Base-by-base conservation (phyloP, 345 rosid species). In the Mercurialis annua region DNA sequence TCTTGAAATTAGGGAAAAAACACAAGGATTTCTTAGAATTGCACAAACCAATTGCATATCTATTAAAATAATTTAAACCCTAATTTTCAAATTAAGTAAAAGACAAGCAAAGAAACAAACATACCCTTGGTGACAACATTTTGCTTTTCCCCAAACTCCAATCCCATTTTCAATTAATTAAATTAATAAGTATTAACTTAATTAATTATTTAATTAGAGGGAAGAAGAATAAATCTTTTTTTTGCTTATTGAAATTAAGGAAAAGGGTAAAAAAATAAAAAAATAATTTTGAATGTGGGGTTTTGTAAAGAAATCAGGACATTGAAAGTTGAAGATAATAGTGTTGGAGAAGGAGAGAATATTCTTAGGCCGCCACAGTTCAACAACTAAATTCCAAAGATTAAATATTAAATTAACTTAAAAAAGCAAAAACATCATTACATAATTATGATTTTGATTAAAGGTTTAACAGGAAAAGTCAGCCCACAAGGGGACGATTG, bases 401-500 rank as follows among this genome's bases (percentile, higher is more conserved):
- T 48, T 48, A 27, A 52, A 77, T 70, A 62, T 59, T 89, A 82
- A 87, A 79, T 72, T 65, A 86, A 73, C 55, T 47, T 68, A 59
- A 75, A 80, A 40, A 81, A 72, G 83, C 75, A 71, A 77, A 62
- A 59, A 80, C 82, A 92, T 90, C 65, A 90, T 93, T 93, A 89
- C 95, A 93, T 40, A 40, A 40, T 40, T 40, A 40, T 40, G 44
- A 40, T 83, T 93, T 90, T 94, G 91, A 94, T 94, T 86, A 93
- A 77, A 77, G 68, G 46, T 51, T 72, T 70, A 44, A 73, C 77
- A 78, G 82, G 74, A 81, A 78, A 89, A 87, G 96, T 94, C 97
- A 89, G 92, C 95, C 84, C 95, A 76, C 90, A 89, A 83, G 78
- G 64, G 73, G 86, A 89, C 90, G 89, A 80, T 89, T 78, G 73